Base-by-base conservation (phyloP, 2,329 filamentous ascomycete genomes). In the Nannizziopsis arthrosporioides region DNA sequence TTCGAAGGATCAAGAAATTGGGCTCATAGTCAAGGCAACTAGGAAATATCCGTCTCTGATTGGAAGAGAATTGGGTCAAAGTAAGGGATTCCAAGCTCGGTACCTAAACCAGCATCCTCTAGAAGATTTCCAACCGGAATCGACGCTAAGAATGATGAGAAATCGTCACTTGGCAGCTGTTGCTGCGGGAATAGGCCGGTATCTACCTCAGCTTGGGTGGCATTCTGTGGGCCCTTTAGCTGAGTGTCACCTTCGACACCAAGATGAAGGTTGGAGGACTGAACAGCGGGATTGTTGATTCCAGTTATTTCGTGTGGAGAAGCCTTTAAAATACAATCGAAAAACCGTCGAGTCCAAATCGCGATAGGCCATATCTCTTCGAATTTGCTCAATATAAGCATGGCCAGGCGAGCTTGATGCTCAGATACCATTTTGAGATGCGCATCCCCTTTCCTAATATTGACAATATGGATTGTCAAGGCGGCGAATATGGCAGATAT, bases 351-450 rank as follows among this genome's bases (percentile, higher is more conserved):
- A 39, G 36, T 39, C 36, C 36, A 39, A 7, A 39, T 18, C 14
- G 17, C 36, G 17, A 39, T 39, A 35, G 56, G 56, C 42, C 57
- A 54, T 9, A 49, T 40, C 43, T 55, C 53, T 38, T 54, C 45
- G 15, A 59, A 30, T n/a, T 57, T 51, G 12, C 53, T 52, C 22
- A 59, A 49, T 10, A 57, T 52, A n/a, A 48, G 39, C 56, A 59
- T 57, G 34, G 54, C 56, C 18, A 59, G 52, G 3, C 46, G 49
- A 27, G 55, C 55, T 32, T 56, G 51, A 49, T 57, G 52, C 31
- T 59, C 53, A 10, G 56, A 56, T 14, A 58, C 53, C 22, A 53
- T 44, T 41, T 46, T 51, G 19, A 51, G 36, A 15, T 55, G 50
- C 1, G 50, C 1, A 27, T 53, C 41, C 1, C 52, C 49, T 38